Percentiles rank a stretch among this genome's conserved stretches.
Conservation (phyloP, 441 rosid genomes). For the Adansonia madagascariensis region DNA sequence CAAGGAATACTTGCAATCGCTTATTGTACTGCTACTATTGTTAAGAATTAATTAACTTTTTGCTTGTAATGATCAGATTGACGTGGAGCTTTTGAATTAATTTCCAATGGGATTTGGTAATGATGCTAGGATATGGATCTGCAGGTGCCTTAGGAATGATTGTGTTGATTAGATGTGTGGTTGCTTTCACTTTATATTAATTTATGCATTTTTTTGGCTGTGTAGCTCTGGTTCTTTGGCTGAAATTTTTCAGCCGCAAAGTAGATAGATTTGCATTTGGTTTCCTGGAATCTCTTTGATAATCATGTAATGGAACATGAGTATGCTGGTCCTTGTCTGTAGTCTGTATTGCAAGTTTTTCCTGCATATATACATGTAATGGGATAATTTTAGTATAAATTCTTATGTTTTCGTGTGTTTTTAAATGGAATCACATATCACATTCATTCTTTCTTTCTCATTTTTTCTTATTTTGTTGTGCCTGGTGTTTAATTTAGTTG, state of each 20-base stretch:
- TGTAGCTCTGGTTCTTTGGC: not conserved
- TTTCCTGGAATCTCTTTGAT: conserved; percentile 5
- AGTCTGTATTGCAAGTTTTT: not conserved
- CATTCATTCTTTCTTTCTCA: not conserved
- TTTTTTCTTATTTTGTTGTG: not conserved
- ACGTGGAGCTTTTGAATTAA: not conserved
- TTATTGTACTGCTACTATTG: conserved; percentile 5
- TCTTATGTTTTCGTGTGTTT: not conserved
- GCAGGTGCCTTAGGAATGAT: not conserved
- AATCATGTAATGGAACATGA: not conserved
- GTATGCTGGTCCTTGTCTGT: not conserved
- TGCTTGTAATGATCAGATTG: not conserved
- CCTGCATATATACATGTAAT: not conserved
- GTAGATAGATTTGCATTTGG: not conserved
- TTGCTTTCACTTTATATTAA: conserved; percentile 11
- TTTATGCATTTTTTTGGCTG: conserved; percentile 2
- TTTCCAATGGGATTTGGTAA: not conserved
- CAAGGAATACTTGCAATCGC: not conserved
- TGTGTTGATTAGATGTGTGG: not conserved
- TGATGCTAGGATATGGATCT: not conserved
- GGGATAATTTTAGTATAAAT: not conserved
- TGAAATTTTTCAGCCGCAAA: not conserved
- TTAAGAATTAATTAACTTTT: not conserved
- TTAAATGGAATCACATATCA: not conserved
- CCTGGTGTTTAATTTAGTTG: not conserved